Base-by-base conservation (phyloP, 2,329 filamentous ascomycete genomes). In the Trichoderma koningiopsis region DNA sequence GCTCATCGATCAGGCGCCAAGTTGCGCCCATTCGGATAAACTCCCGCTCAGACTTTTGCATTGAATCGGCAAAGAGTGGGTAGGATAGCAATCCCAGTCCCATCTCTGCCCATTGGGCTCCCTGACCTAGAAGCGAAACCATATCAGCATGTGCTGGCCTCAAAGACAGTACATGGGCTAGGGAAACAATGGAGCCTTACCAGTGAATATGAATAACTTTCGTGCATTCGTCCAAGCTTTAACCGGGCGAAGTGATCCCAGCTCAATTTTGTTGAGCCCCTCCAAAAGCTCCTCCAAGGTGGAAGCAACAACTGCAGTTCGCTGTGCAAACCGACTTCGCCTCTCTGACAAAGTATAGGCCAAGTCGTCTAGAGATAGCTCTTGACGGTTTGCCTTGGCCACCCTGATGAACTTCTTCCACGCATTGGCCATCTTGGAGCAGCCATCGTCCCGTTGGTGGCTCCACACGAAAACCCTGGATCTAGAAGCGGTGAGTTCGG, bases 71-170 rank as follows among this genome's bases (percentile, higher is more conserved):
- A 47, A 68, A 70, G 58, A 68, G 24, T 8, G 69, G 65, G 33
- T 68, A 59, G 13, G 53, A 60, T 19, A 68, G 24, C 19, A 70
- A 47, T 29, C 40, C 69, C 16, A 53, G n/a, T 19, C 69, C 69
- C 69, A 70, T 70, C 16, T 58, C 29, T 16, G 65, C 40, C 65
- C 65, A 70, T 16, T 70, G 64, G 16, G 69, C 69, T 37, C 69
- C 69, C 49, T 70, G 69, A 16, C 69, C 69, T 70, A 29, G 16
- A 14, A 10, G 19, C 31, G 19, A 6, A 19, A 49, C 5, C 10
- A 16, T 40, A 37, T 66, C 37, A 69, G 59, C 49, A 31, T 52
- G 40, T 8, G 24, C 33, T 24, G 27, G 47, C 35, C 37, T 31
- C 8, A 19, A 5, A 37, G 24, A 43, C 2, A 10, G 6, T 3